A percentile compares a stretch with the other conserved stretches of the same genome.
These are phyloP conservation scores for Clohesyomyces aquaticus DNA, from an alignment of 495 filamentous ascomycete genomes.

Conservation along the genomic window DNA sequence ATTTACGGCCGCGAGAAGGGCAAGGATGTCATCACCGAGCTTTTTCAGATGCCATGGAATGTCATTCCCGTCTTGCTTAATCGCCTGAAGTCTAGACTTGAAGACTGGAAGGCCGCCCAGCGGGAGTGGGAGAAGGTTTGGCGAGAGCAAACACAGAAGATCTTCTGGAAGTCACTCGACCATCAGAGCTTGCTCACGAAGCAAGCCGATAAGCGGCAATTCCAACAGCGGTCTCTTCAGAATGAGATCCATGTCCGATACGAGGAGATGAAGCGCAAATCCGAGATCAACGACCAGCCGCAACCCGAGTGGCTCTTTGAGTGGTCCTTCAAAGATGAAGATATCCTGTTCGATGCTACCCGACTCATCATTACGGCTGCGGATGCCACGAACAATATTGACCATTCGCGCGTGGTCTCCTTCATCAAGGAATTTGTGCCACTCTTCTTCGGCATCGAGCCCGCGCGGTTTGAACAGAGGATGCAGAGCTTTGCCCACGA, in stretches of 20 bases:
- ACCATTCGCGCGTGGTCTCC: conserved; percentile 73
- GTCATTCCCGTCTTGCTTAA: conserved; percentile 86
- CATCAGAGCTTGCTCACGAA: conserved; percentile 90
- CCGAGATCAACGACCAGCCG: conserved; percentile 61
- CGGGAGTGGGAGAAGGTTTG: conserved; percentile 99
- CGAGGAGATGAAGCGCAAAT: conserved; percentile 75
- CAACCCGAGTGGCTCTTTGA: conserved; percentile 71
- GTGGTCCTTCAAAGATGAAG: conserved; percentile 72
- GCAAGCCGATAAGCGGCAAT: conserved; percentile 82
- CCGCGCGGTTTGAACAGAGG: conserved; percentile 72
- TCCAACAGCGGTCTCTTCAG: conserved; percentile 81
- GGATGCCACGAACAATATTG: conserved; percentile 68
- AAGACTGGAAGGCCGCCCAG: conserved; percentile 95
- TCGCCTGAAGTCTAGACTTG: conserved; percentile 87
- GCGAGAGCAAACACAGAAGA: conserved; percentile 87
- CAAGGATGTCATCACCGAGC: conserved; percentile 74
- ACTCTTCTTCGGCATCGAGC: conserved; percentile 83
- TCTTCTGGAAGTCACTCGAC: conserved; percentile 94
- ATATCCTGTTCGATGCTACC: conserved; percentile 78
- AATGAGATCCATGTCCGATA: conserved; percentile 84
- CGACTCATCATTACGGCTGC: conserved; percentile 78
- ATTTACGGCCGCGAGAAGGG: conserved; percentile 90
- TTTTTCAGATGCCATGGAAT: conserved; percentile 77
- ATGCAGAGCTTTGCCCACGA: conserved; percentile 70
- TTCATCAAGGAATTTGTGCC: conserved; percentile 91